phyloP scores from a whole-genome alignment of 306 rosid species.

The Quercus bicolor region DNA sequence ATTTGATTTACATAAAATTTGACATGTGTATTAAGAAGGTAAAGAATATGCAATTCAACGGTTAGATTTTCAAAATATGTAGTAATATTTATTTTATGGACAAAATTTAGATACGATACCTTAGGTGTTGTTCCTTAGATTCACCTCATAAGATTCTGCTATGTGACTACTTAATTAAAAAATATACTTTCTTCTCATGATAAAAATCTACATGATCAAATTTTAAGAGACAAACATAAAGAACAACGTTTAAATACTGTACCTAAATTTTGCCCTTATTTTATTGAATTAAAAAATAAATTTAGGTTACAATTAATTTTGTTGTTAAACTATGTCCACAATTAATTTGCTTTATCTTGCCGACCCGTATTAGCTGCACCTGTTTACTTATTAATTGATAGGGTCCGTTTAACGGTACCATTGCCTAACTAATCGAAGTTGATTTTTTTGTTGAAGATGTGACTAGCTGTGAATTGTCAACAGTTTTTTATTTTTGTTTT shows the following conservation, averaged over 20 bases:
- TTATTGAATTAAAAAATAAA: accelerated
- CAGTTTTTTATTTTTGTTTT: neutral
- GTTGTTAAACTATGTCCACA: accelerated
- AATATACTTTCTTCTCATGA: accelerated
- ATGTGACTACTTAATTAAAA: too few relatives aligned
- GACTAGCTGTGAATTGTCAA: neutral
- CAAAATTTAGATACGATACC: too few relatives aligned
- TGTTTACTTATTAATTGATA: neutral
- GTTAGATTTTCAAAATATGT: too few relatives aligned
- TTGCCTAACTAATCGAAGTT: neutral
- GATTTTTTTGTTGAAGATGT: neutral
- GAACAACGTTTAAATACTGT: accelerated
- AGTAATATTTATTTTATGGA: too few relatives aligned
- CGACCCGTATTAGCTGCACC: neutral
- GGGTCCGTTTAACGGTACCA: neutral
- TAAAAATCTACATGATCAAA: too few relatives aligned
- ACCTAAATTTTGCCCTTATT: too few relatives aligned
- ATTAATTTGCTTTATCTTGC: neutral
- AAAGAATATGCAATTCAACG: too few relatives aligned
- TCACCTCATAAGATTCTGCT: accelerated
- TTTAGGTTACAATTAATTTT: accelerated
- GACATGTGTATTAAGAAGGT: too few relatives aligned
- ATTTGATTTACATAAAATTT: too few relatives aligned
- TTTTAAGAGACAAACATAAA: accelerated
- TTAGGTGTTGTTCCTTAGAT: accelerated